Conservation (phyloP, 78 protist species). For the Polysphondylium violaceum region DNA sequence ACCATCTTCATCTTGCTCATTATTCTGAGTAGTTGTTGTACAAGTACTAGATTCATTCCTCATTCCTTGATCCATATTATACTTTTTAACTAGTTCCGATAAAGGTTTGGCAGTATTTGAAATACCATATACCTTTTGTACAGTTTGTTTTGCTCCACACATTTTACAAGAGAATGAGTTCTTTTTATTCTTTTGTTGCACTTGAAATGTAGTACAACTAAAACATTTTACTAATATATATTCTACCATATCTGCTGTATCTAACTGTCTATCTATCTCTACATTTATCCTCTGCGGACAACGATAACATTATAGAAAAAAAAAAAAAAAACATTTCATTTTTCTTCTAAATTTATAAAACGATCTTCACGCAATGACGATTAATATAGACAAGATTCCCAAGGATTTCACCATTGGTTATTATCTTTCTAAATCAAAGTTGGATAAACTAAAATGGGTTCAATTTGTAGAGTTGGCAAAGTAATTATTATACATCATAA, state of each 20-base stretch:
- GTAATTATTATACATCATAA: conserved; percentile 3
- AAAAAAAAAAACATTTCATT: no score
- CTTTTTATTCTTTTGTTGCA: conserved; percentile 27
- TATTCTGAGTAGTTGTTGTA: neutral
- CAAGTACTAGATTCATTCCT: neutral
- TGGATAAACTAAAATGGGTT: conserved; percentile 52
- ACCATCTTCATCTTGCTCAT: neutral
- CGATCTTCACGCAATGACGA: neutral
- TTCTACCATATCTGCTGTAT: conserved; percentile 50
- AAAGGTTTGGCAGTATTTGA: conserved; percentile 33
- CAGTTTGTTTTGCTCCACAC: conserved; percentile 40
- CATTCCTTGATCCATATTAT: conserved; percentile 26
- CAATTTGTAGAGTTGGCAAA: conserved; percentile 40
- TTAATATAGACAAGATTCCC: neutral
- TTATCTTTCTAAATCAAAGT: conserved; percentile 34
- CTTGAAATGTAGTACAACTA: conserved; percentile 41
- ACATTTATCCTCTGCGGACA: neutral
- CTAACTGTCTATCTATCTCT: neutral
- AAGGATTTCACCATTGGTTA: conserved; percentile 49
- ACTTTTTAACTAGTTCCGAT: conserved; percentile 12
- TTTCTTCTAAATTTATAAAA: no score
- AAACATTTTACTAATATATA: conserved; percentile 48
- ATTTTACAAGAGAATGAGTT: conserved; percentile 33
- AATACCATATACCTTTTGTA: conserved; percentile 23
- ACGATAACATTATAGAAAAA: neutral